Percentiles rank a stretch among this genome's conserved stretches.
phyloP scores from a whole-genome alignment of 192 early-diverging fungal genomes.

The Pilaira anomala region DNA sequence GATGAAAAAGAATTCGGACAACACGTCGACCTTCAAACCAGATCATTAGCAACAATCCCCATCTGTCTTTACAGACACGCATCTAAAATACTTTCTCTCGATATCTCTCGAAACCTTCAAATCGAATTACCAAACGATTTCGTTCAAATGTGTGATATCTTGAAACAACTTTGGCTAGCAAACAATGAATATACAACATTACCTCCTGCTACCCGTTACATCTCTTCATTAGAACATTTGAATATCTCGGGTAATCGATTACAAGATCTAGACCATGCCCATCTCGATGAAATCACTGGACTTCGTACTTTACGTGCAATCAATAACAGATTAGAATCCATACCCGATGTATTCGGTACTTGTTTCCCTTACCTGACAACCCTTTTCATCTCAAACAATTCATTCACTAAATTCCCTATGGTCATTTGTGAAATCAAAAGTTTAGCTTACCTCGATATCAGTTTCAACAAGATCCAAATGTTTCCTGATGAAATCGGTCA shows the following conservation, averaged over 20 bases:
- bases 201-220: slow-evolving; percentile 63
- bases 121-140: slow-evolving; percentile 84
- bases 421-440: slow-evolving; percentile 59
- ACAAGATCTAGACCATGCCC: slow-evolving; percentile 57
- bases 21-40: slow-evolving; percentile 66
- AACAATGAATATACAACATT: slow-evolving; percentile 67
- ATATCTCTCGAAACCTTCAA: slow-evolving; percentile 77
- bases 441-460: slow-evolving; percentile 71
- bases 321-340: slow-evolving; percentile 69
- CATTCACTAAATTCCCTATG: slow-evolving; percentile 62
- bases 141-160: slow-evolving; percentile 65
- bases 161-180: slow-evolving; percentile 66
- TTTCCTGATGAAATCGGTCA: slow-evolving; percentile 73
- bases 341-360: slow-evolving; percentile 64
- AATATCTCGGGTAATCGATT: slow-evolving; percentile 81
- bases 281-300: slow-evolving; percentile 57
- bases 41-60: slow-evolving; percentile 77
- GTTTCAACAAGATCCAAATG: slow-evolving; percentile 75
- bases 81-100: slow-evolving; percentile 68
- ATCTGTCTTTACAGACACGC: slow-evolving; percentile 73
- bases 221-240: slow-evolving; percentile 63
- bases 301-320: slow-evolving; percentile 62
- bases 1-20: slow-evolving; percentile 46
- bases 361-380: slow-evolving; percentile 52
- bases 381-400: slow-evolving; percentile 81